Percentiles rank a stretch among this genome's conserved stretches.
Conservation (phyloP, 2,329 filamentous ascomycete genomes). For the Coniochaeta sp. region DNA sequence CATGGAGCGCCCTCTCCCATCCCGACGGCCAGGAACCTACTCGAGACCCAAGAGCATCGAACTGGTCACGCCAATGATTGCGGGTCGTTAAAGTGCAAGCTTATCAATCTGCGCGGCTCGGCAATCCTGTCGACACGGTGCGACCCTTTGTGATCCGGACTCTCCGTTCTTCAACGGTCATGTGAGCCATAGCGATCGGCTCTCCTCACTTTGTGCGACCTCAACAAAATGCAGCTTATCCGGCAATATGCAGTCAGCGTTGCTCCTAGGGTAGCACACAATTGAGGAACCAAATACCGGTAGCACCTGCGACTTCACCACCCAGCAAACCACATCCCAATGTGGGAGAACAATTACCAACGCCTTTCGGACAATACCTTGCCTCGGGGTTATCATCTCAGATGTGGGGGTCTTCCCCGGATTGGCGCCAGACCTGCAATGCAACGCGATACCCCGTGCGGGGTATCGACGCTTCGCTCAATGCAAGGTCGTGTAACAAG, state of each 20-base stretch:
- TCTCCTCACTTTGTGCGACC: not conserved
- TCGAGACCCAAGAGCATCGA: slow-evolving; percentile 56
- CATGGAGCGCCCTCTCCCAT: slow-evolving; percentile 50
- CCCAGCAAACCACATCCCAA: not conserved
- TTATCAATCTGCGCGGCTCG: not conserved
- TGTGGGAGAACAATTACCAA: not conserved
- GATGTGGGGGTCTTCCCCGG: slow-evolving; percentile 3
- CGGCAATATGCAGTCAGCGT: not conserved
- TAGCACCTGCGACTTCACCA: not conserved
- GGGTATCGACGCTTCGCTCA: not conserved
- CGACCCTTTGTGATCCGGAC: not conserved
- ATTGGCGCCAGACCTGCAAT: not conserved
- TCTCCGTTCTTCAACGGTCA: not conserved
- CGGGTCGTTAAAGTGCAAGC: slow-evolving; percentile 27
- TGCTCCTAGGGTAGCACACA: no score
- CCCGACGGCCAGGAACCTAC: slow-evolving; percentile 45
- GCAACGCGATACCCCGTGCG: not conserved
- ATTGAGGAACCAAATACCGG: no score
- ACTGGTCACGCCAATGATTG: slow-evolving; percentile 53
- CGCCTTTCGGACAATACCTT: not conserved
- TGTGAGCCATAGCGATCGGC: not conserved
- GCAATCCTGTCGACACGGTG: not conserved
- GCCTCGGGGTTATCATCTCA: not conserved
- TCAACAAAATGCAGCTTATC: not conserved
- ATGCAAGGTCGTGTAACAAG: not conserved